These are phyloP conservation scores for Pharnaceum exiguum DNA, from an alignment of 148 eudicot species.

Conservation along the genomic window DNA sequence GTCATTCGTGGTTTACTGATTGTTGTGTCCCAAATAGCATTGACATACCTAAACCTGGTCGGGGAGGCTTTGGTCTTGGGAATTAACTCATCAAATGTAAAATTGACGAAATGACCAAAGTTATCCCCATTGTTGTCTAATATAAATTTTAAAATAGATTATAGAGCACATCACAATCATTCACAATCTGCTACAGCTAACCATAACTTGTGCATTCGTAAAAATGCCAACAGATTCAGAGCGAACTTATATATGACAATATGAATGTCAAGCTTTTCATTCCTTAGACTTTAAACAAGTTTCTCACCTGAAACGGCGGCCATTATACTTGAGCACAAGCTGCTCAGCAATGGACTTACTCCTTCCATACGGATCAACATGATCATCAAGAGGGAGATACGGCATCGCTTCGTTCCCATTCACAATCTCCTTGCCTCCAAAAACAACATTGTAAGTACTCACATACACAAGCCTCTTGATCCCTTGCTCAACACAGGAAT, in stretches of 20 bases:
- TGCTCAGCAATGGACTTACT: constrained; percentile 96
- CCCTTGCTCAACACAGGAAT: constrained; percentile 64
- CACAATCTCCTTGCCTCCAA: constrained; percentile 77
- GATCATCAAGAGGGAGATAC: constrained; percentile 75
- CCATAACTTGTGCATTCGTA: too few relatives aligned
- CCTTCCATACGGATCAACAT: constrained; percentile 82
- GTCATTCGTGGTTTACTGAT: too few relatives aligned
- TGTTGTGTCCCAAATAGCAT: too few relatives aligned
- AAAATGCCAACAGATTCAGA: too few relatives aligned
- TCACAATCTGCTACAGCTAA: too few relatives aligned
- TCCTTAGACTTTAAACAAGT: not conserved
- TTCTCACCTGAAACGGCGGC: constrained; percentile 76
- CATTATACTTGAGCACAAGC: constrained; percentile 69
- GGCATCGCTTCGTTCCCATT: constrained; percentile 81
- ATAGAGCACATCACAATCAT: too few relatives aligned
- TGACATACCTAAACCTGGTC: too few relatives aligned
- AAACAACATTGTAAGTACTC: constrained; percentile 81
- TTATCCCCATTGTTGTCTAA: too few relatives aligned
- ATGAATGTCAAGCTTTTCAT: not conserved
- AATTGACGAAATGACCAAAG: too few relatives aligned
- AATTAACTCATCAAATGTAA: too few relatives aligned
- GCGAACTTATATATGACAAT: not conserved
- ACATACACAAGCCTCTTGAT: constrained; percentile 82
- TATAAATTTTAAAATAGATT: too few relatives aligned
- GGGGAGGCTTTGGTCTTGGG: too few relatives aligned